Evolutionary conservation across 2,329 filamentous ascomycete genomes (phyloP).

Genomic region (Phialophora expanda): DNA sequence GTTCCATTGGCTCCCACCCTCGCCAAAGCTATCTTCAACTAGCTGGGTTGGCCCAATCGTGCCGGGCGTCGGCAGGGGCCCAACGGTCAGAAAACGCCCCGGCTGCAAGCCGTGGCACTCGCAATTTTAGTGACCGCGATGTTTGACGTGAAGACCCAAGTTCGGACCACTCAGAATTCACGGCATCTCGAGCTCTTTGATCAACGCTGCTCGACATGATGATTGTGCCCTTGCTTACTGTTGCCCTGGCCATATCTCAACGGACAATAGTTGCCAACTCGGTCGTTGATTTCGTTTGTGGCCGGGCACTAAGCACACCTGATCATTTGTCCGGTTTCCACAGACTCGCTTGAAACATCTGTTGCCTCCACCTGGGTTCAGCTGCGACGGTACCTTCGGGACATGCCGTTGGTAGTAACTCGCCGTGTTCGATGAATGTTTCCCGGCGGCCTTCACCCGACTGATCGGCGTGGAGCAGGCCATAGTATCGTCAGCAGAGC

Average conservation of each 20-base stretch:
- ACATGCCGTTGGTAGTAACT: background rate
- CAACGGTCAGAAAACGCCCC: conserved; percentile 38
- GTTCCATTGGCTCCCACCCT: conserved; percentile 18
- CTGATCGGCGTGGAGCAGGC: background rate
- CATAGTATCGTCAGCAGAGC: background rate
- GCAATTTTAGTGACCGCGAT: conserved; percentile 31
- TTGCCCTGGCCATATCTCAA: background rate
- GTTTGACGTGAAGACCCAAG: conserved; percentile 37
- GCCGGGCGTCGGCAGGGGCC: conserved; percentile 18
- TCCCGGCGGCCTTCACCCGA: background rate
- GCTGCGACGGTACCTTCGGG: background rate
- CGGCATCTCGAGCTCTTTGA: conserved; percentile 7
- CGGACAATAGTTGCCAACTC: background rate
- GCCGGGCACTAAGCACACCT: background rate
- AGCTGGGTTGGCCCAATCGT: conserved; percentile 16
- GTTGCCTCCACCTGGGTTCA: background rate
- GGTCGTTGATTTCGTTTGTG: background rate
- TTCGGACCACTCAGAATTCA: conserved; percentile 23
- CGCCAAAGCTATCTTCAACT: conserved; percentile 24
- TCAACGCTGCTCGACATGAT: conserved; percentile 13
- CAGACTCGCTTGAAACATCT: background rate
- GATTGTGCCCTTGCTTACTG: conserved; percentile 2
- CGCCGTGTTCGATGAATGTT: background rate
- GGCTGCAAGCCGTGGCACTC: conserved; percentile 30
- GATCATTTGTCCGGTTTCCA: background rate